Evolutionary conservation across 208 protist species (phyloP), one percentile per base, ranked within the genome.

Genomic region (Wallacemonas rigidus): DNA sequence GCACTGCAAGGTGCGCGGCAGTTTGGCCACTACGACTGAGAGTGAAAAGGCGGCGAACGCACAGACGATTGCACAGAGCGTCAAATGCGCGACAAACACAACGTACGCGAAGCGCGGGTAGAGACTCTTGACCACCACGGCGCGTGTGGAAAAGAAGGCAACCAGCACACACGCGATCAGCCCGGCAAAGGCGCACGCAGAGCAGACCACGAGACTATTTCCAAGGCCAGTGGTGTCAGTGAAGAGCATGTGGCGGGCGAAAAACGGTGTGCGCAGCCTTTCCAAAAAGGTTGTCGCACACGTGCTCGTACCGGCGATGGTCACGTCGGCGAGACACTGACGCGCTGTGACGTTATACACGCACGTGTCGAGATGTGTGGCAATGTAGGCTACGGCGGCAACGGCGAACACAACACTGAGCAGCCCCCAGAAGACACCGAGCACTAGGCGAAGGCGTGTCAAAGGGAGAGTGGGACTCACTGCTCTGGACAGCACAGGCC

Each of bases 61-160:
- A 64, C 71, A 82, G 38, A 77, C 71, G 15, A 80, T 65, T 9
- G 75, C 69, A 36, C 63, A n/a, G 36, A 92, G 48, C 36, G 85
- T 26, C 5, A 87, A 57, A 41, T 95, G 86, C 26, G 72, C 45
- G 6, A 47, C 57, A 48, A 82, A 83, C 48, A 90, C 51, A 9
- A 92, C 35, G 43, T 83, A 81, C 35, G 85, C 76, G 79, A 91
- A 92, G 15, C 74, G 67, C 9, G 81, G 82, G 1, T 72, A 75
- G 5, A 71, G 60, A 39, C 81, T 83, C 41, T 76, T 72, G 17
- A 77, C 63, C 48, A 81, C 85, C 2, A 91, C 55, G 35, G 82
- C 80, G 2, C 90, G 87, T 2, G 75, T 81, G 11, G 82, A 77
- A 58, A 93, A 92, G 71, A 85, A 93, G 58, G 78, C 74, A 15